Base-by-base conservation (phyloP, 78 protist genomes). In the Protostelium mycophagum region DNA sequence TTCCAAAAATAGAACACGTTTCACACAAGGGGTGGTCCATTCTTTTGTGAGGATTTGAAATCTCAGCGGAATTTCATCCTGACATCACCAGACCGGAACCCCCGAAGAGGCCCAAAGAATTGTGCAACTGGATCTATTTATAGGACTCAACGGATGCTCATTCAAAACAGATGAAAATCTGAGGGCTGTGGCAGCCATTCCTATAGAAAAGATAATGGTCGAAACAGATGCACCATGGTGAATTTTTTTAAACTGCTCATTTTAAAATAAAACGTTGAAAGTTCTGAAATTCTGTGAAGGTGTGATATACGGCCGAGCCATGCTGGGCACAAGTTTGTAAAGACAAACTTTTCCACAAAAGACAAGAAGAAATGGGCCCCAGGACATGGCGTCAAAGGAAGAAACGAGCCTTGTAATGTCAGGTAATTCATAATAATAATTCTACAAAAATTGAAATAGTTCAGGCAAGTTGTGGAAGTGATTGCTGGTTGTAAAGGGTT, bases 211-310 rank as follows among this genome's bases (percentile, higher is more conserved):
- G 37, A 38, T 93, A 86, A 34, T 93, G 29, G 89, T 93, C 35
- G 95, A 93, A 87, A 93, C 95, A 1, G 95, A 93, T 87, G 92
- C 95, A 38, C 95, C 95, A 28, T 93, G 90, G 90, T 51, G 73
- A 51, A 16, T 51, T 16, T 5, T 25, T 25, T 51, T 16, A 51
- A 5, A 51, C 16, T 16, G 31, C 5, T 51, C 73, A 51, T n/a
- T n/a, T n/a, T n/a, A n/a, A n/a, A n/a, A n/a, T n/a, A n/a, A n/a
- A n/a, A n/a, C n/a, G n/a, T n/a, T n/a, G n/a, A n/a, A n/a, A n/a
- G n/a, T n/a, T n/a, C n/a, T n/a, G n/a, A n/a, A n/a, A n/a, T n/a
- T n/a, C n/a, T n/a, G n/a, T n/a, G 5, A 5, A 51, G 73, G 73
- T 93, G 95, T 39, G 95, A 90, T 86, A 87, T 93, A 10, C 88